phyloP scores from a whole-genome alignment of 169 alveolate genomes.

The Plasmodium fragile region DNA sequence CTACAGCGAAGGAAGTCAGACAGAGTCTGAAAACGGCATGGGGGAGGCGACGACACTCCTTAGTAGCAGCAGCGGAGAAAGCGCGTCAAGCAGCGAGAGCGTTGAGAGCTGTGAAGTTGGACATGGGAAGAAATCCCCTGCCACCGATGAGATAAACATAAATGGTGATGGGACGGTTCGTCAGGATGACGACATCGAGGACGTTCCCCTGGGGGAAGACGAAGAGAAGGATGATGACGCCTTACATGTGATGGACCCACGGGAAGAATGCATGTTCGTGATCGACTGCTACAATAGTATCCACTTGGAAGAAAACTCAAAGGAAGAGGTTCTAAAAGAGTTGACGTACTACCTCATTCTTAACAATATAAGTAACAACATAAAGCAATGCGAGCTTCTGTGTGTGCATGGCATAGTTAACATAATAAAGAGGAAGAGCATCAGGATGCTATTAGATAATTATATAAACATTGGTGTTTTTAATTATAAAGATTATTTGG shows the following conservation, averaged over 20 bases:
- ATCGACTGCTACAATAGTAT: conserved; percentile 67
- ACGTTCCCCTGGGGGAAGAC: neutral
- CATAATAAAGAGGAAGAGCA: conserved; percentile 85
- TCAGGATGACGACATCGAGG: neutral
- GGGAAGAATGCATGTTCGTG: conserved; percentile 30
- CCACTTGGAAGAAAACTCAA: conserved; percentile 27
- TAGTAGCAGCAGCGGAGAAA: neutral
- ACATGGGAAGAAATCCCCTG: neutral
- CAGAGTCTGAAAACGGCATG: neutral
- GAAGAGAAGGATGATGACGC: neutral
- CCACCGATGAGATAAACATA: neutral
- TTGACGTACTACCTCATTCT: conserved; percentile 84
- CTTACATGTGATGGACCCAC: neutral
- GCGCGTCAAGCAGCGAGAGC: neutral
- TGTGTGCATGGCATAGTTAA: conserved; percentile 87
- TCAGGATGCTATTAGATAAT: conserved; percentile 82
- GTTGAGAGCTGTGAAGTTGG: neutral
- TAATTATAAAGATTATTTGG: conserved; percentile 70
- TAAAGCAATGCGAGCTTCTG: conserved; percentile 83
- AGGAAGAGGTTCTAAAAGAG: conserved; percentile 78
- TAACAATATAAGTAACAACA: conserved; percentile 84
- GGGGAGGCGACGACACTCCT: neutral
- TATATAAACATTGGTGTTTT: conserved; percentile 82
- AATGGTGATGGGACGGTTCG: neutral
- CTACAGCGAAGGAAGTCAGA: conserved; percentile 38